Conservation (phyloP, 2,329 filamentous ascomycete species). For the Alternaria postmessia region DNA sequence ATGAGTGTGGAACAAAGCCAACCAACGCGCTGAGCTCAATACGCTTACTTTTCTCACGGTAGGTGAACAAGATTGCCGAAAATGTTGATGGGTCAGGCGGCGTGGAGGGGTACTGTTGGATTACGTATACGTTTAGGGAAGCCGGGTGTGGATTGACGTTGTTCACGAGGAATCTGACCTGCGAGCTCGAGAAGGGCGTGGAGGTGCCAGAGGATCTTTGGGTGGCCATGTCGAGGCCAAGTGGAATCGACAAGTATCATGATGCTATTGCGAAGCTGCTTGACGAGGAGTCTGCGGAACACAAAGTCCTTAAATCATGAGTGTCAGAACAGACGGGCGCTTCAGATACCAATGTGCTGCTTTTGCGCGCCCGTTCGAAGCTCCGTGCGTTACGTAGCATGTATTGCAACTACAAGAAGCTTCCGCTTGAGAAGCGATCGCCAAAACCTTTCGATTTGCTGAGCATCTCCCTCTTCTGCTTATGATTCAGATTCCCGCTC, state of each 20-base stretch:
- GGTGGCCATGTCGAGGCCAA: not conserved
- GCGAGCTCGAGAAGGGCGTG: not conserved
- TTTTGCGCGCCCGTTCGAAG: not conserved
- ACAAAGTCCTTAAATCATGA: not conserved
- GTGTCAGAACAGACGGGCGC: not conserved
- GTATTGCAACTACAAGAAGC: conserved; percentile 56
- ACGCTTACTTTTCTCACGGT: no score
- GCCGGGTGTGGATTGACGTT: not conserved
- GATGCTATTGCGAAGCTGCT: not conserved
- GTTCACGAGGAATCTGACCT: not conserved
- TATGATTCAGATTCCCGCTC: conserved; percentile 73
- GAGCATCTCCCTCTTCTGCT: conserved; percentile 80
- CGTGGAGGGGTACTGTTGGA: not conserved
- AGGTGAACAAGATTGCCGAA: not conserved
- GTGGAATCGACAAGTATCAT: not conserved
- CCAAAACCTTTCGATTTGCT: conserved; percentile 83
- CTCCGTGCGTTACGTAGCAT: not conserved
- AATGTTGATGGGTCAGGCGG: not conserved
- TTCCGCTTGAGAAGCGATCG: conserved; percentile 79
- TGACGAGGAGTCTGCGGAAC: not conserved
- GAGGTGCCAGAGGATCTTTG: not conserved
- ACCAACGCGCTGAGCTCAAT: no score
- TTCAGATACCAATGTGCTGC: no score
- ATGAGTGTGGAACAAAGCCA: no score
- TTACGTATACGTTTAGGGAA: not conserved